A percentile compares a stretch with the other conserved stretches of the same genome.
Evolutionary conservation across 1,284 basidiomycete species (phyloP).

Genomic region (Naganishia sp.): DNA sequence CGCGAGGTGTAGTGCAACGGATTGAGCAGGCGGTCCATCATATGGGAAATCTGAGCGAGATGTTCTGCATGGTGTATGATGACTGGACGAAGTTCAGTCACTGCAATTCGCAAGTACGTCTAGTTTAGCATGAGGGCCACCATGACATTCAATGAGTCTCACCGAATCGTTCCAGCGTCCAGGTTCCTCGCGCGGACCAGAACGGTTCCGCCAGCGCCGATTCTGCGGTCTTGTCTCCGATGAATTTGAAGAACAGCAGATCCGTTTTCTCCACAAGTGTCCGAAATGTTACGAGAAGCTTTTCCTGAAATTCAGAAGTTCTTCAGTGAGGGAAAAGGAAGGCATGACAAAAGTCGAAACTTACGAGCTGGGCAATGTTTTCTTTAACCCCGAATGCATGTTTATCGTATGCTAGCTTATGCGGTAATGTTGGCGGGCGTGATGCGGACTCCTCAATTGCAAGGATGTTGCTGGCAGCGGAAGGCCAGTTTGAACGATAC

Average conservation of each 20-base stretch:
- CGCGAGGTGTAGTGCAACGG: slow-evolving; percentile 6
- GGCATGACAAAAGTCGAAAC: not conserved
- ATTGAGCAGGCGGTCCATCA: slow-evolving; percentile 21
- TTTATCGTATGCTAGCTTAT: slow-evolving; percentile 25
- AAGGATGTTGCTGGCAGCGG: slow-evolving; percentile 22
- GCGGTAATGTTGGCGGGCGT: slow-evolving; percentile 16
- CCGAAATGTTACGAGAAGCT: slow-evolving; percentile 3
- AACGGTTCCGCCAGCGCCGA: slow-evolving; percentile 24
- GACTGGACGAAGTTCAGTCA: slow-evolving; percentile 12
- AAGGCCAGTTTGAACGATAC: not conserved
- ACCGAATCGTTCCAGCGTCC: slow-evolving; percentile 33
- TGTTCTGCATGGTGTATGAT: slow-evolving; percentile 19
- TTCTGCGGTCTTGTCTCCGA: slow-evolving; percentile 14
- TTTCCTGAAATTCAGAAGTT: not conserved
- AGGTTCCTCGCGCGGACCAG: slow-evolving; percentile 28
- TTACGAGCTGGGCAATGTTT: not conserved
- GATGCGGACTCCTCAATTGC: slow-evolving; percentile 27
- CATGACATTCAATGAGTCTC: not conserved
- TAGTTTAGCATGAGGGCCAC: no score
- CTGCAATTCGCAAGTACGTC: not conserved
- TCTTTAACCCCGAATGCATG: slow-evolving; percentile 10
- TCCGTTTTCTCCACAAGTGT: slow-evolving; percentile 12
- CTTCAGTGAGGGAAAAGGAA: not conserved
- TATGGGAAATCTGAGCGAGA: slow-evolving; percentile 9
- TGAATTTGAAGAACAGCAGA: slow-evolving; percentile 15